Conservation (phyloP, 805 yeast species). For the Monosporozyma solicola region DNA sequence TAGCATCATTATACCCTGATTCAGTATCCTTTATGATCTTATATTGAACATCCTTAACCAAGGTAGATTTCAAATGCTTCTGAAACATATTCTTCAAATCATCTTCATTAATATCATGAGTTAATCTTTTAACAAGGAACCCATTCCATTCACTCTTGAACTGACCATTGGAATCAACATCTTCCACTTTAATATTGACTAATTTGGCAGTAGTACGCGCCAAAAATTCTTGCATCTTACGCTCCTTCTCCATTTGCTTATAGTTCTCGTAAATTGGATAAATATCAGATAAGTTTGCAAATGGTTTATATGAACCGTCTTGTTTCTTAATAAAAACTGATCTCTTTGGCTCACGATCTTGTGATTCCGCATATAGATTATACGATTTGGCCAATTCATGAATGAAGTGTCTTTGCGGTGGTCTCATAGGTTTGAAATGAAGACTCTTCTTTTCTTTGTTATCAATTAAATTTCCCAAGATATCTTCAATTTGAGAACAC, state of each 20-base stretch:
- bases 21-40: slow-evolving; percentile 4
- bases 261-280: slow-evolving; percentile 40
- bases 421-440: slow-evolving; percentile 67
- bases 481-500: slow-evolving; percentile 56
- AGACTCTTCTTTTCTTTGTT: slow-evolving; percentile 34
- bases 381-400: slow-evolving; percentile 57
- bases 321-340: slow-evolving; percentile 51
- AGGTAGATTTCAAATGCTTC: slow-evolving; percentile 20
- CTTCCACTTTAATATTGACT: slow-evolving; percentile 18
- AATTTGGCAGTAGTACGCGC: slow-evolving; percentile 17
- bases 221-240: slow-evolving; percentile 24
- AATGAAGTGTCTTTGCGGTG: slow-evolving; percentile 59
- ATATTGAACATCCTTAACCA: slow-evolving; percentile 23
- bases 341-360: slow-evolving; percentile 73
- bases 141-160: slow-evolving; percentile 36
- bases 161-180: slow-evolving; percentile 3
- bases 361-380: slow-evolving; percentile 57
- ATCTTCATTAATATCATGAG: slow-evolving; percentile 43
- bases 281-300: slow-evolving; percentile 18
- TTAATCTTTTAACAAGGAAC: slow-evolving; percentile 43
- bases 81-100: slow-evolving; percentile 34
- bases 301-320: slow-evolving; percentile 22
- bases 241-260: slow-evolving; percentile 27
- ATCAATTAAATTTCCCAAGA: slow-evolving; percentile 41
- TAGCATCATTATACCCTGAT: slow-evolving; percentile 5